These are phyloP conservation scores for Bolboschoenus planiculmis DNA, from an alignment of 176 grass and related monocot species.

Conservation along the genomic window DNA sequence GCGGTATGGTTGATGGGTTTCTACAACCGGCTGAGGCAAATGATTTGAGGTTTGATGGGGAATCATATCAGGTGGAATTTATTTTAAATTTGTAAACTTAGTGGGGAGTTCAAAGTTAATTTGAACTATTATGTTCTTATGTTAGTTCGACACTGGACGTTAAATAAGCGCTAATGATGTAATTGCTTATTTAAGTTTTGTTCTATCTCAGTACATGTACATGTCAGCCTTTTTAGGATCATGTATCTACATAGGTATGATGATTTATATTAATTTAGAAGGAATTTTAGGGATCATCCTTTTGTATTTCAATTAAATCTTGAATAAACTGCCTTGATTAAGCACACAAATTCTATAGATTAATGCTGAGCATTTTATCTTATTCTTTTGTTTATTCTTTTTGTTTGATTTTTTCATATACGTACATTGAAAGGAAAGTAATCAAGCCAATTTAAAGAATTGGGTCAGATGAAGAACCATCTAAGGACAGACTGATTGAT, in stretches of 20 bases:
- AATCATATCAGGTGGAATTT: conserved; percentile 71
- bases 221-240: not conserved
- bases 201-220: not conserved
- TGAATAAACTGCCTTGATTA: not conserved
- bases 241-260: not conserved
- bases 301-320: not conserved
- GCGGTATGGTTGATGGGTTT: conserved; percentile 69
- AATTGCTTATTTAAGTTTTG: not conserved
- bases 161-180: not conserved
- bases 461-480: not conserved
- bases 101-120: conserved; percentile 3
- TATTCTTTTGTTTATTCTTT: not conserved
- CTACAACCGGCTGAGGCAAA: conserved; percentile 27
- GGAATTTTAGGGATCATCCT: not conserved
- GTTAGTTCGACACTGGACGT: not conserved
- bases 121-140: not conserved
- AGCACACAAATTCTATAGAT: not conserved
- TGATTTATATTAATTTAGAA: not conserved
- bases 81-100: conserved; percentile 46
- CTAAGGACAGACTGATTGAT: not conserved
- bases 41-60: conserved; percentile 65
- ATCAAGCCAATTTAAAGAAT: not conserved
- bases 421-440: not conserved
- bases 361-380: not conserved
- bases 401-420: not conserved